A percentile compares a stretch with the other conserved stretches of the same genome.
These are phyloP conservation scores for Ustilago cynodontis DNA, from an alignment of 1,284 basidiomycete species.

Conservation along the genomic window DNA sequence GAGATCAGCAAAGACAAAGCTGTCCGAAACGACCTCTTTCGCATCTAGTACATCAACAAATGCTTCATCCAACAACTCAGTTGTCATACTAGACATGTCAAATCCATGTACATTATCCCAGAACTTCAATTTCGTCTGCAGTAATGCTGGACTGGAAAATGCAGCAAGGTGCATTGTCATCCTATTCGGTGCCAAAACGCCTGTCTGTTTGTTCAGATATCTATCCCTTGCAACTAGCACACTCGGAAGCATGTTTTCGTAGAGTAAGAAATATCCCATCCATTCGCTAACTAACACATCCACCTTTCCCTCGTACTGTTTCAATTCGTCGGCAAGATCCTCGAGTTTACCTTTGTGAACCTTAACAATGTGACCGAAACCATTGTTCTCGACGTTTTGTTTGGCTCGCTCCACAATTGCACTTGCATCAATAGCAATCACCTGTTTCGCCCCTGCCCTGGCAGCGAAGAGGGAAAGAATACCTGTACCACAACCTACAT, in stretches of 20 bases:
- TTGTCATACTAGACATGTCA: conserved; percentile 62
- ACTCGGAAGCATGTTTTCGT: conserved; percentile 97
- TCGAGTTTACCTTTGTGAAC: conserved; percentile 91
- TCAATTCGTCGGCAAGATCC: conserved; percentile 78
- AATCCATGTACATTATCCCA: conserved; percentile 90
- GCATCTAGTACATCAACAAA: conserved; percentile 60
- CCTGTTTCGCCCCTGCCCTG: conserved; percentile 88
- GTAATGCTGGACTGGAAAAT: conserved; percentile 80
- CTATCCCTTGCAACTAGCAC: conserved; percentile 87
- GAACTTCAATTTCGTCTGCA: conserved; percentile 84
- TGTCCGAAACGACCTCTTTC: conserved; percentile 50
- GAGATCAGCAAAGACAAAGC: conserved; percentile 59
- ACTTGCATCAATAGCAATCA: conserved; percentile 93
- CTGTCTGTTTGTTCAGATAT: conserved; percentile 77
- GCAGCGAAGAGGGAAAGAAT: conserved; percentile 95
- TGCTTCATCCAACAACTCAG: conserved; percentile 64
- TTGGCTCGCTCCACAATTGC: conserved; percentile 85
- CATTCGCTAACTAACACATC: conserved; percentile 96
- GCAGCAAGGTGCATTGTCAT: conserved; percentile 85
- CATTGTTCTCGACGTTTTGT: conserved; percentile 84
- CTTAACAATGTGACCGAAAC: conserved; percentile 79
- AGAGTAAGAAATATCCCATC: conserved; percentile 81
- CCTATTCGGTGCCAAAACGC: conserved; percentile 93
- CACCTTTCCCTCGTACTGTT: conserved; percentile 78
- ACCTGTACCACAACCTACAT: conserved; percentile 78